Conservation (phyloP, 352 stramenopile species). For the Pythium rhizo-oryzae region DNA sequence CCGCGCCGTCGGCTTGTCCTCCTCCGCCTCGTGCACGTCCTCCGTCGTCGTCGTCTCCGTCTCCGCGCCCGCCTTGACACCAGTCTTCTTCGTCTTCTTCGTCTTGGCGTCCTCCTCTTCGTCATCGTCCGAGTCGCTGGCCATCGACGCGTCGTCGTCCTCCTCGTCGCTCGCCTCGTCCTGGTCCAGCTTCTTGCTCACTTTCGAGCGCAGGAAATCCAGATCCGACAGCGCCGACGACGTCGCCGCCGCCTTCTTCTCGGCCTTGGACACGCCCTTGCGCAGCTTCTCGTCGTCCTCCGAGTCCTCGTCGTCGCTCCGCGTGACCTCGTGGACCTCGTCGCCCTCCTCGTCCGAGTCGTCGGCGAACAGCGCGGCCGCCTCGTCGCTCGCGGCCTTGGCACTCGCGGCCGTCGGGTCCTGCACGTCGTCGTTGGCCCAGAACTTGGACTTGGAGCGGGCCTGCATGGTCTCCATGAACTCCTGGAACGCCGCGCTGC, state of each 20-base stretch:
- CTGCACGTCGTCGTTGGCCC: constrained; percentile 90
- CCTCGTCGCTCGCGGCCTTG: constrained; percentile 26
- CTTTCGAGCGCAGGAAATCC: constrained; percentile 94
- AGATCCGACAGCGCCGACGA: constrained; percentile 78
- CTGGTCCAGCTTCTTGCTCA: constrained; percentile 78
- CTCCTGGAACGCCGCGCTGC: constrained; percentile 77
- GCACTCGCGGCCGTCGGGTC: constrained; percentile 31
- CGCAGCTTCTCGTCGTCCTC: constrained; percentile 29
- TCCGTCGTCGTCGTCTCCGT: constrained; percentile 9
- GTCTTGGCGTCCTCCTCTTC: constrained; percentile 41
- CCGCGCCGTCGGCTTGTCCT: constrained; percentile 65
- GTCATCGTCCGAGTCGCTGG: constrained; percentile 41
- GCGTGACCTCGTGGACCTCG: constrained; percentile 88
- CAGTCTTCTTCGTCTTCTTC: constrained; percentile 27
- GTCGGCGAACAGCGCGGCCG: constrained; percentile 29
- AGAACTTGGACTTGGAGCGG: constrained; percentile 89
- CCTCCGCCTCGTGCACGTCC: constrained; percentile 24
- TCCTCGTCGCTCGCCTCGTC: constrained; percentile 51
- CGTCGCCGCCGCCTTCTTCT: constrained; percentile 24
- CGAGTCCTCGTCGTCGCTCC: constrained; percentile 30
- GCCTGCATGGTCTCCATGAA: constrained; percentile 92
- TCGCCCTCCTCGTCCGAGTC: constrained; percentile 54
- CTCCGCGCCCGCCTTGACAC: constrained; percentile 9
- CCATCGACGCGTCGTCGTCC: constrained; percentile 31
- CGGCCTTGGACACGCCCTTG: constrained; percentile 41